Conservation (phyloP, 352 stramenopile genomes). For the Pythium aristosporum region DNA sequence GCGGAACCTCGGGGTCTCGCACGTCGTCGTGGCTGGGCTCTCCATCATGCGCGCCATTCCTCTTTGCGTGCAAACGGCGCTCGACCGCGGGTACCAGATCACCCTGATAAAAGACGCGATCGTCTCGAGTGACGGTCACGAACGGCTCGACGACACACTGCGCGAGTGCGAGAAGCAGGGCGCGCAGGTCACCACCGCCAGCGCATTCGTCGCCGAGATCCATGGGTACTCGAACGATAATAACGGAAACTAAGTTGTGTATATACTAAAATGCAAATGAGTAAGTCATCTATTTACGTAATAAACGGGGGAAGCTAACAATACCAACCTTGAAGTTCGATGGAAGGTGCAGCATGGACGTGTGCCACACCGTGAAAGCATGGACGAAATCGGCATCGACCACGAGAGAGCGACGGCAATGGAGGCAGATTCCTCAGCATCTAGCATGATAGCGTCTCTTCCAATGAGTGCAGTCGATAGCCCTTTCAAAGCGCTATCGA, state of each 20-base stretch:
- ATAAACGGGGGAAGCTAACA: not conserved
- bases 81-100: slow-evolving; percentile 88
- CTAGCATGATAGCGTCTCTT: not conserved
- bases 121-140: slow-evolving; percentile 11
- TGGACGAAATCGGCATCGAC: not conserved
- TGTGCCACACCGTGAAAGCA: not conserved
- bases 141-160: slow-evolving; percentile 24
- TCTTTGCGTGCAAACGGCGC: slow-evolving; percentile 73
- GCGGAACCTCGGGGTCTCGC: slow-evolving; percentile 81
- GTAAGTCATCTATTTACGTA: slow-evolving; percentile 1
- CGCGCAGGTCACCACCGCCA: slow-evolving; percentile 15
- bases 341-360: not conserved
- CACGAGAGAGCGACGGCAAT: not conserved
- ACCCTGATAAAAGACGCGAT: slow-evolving; percentile 82
- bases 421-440: not conserved
- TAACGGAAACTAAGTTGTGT: slow-evolving; percentile 1
- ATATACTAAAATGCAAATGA: too few species aligned
- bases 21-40: slow-evolving; percentile 85
- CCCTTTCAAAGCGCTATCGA: slow-evolving; percentile 1
- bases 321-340: slow-evolving; percentile 17
- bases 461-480: not conserved
- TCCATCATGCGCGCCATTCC: slow-evolving; percentile 83
- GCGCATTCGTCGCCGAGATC: slow-evolving; percentile 25
- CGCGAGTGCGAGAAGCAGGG: slow-evolving; percentile 25
- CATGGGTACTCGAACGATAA: slow-evolving; percentile 18